Evolutionary conservation across 306 rosid species (phyloP), one percentile per base, ranked within the genome.

Genomic region (Cucurbita argyrosperma): DNA sequence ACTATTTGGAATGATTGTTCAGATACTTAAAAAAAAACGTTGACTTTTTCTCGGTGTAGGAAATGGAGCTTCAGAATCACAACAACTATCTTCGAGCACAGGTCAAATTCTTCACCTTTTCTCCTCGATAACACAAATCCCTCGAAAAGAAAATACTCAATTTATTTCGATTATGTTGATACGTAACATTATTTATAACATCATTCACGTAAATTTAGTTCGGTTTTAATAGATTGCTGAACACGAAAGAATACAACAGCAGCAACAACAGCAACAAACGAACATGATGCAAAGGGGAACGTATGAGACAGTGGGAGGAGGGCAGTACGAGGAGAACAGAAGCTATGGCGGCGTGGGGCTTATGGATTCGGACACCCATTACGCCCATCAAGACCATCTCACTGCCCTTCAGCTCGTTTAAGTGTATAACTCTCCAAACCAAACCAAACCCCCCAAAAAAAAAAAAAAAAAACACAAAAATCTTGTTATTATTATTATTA

Each of bases 11-110:
- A 30, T 30, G 35, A 30, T 3, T 30, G 1, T 30, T 30, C 1
- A 30, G 35, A 30, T 30, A 30, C 35, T 30, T 26, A 26, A 30
- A 30, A 30, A 30, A 2, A 26, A 30, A 2, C 4, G 4, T 30
- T 30, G 4, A 30, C 4, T 30, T 40, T 45, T 38, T 62, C 10
- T 18, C 0, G 15, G 11, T 82, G 86, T 91, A 93, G 98, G 98
- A 93, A 80, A 76, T 85, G 43, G 98, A 93, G 78, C 87, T 93
- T 76, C 92, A 93, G 76, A 89, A 86, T 82, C 90, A 89, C 46
- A 93, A 93, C 68, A 93, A 89, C 73, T 89, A 80, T 82, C 96
- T 90, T 78, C 78, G 97, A 78, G 87, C 92, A 65, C 89, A 93
- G 96, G 98, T 50, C 7, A 50, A 50, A 50, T 50, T 50, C 54